Evolutionary conservation across 2,329 filamentous ascomycete species (phyloP).

Genomic region (Penicillium hordei): DNA sequence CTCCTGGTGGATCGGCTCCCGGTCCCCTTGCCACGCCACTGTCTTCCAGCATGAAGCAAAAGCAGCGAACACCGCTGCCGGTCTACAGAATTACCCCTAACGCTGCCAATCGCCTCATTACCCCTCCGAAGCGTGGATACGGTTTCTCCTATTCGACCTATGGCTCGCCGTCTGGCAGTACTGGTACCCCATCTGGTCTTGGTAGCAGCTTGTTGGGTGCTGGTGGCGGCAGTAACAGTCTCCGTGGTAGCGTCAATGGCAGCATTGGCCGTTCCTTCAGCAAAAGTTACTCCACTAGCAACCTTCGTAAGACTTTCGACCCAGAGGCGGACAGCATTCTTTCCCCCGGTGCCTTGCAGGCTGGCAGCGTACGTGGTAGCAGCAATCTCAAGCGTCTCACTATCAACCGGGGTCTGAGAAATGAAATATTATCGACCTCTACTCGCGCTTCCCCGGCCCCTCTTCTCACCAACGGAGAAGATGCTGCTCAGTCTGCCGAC

Average conservation of each 20-base stretch:
- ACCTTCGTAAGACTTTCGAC: constrained; percentile 76
- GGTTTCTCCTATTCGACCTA: constrained; percentile 94
- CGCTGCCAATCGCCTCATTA: constrained; percentile 75
- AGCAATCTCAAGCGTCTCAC: constrained; percentile 82
- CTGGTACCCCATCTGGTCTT: constrained; percentile 67
- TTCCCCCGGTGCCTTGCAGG: constrained; percentile 78
- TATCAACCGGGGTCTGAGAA: constrained; percentile 84
- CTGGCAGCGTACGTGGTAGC: constrained; percentile 64
- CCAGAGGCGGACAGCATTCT: constrained; percentile 78
- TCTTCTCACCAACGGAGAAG: constrained; percentile 39
- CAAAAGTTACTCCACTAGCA: constrained; percentile 88
- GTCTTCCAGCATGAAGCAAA: constrained; percentile 70
- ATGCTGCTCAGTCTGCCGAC: constrained; percentile 38
- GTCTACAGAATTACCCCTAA: constrained; percentile 84
- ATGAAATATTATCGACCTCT: constrained; percentile 55
- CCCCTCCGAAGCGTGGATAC: constrained; percentile 82
- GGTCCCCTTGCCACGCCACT: constrained; percentile 91
- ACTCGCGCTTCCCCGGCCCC: constrained; percentile 29
- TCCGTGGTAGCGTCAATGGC: constrained; percentile 42
- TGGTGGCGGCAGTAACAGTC: constrained; percentile 37
- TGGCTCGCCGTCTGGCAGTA: constrained; percentile 71
- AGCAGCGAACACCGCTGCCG: constrained; percentile 76
- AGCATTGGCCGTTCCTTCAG: constrained; percentile 70
- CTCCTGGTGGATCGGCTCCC: constrained; percentile 66
- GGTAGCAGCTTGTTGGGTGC: constrained; percentile 59